These are phyloP conservation scores for Aaosphaeria arxii DNA, from an alignment of 2,329 filamentous ascomycete species.

Conservation along the genomic window DNA sequence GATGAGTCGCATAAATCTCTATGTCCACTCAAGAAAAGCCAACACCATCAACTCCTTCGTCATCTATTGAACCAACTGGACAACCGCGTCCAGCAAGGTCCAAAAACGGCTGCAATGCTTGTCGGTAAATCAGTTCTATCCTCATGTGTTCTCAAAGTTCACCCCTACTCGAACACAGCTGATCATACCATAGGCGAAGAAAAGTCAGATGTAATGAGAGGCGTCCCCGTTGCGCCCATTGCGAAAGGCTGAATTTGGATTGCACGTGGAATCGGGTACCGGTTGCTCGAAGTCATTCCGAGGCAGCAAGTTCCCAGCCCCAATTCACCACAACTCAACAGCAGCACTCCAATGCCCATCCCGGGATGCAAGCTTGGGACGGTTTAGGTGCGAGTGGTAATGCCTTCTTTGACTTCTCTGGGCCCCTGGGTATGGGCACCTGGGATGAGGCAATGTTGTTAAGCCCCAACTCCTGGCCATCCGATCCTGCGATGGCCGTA, in stretches of 20 bases:
- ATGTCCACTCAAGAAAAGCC: no score
- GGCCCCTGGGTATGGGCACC: conserved; percentile 21
- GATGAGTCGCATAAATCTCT: no score
- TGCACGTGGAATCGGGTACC: conserved; percentile 48
- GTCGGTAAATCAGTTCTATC: conserved; percentile 13
- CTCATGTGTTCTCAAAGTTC: not conserved
- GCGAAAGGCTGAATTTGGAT: conserved; percentile 52
- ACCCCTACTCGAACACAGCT: conserved; percentile 3
- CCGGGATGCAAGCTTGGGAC: conserved; percentile 9
- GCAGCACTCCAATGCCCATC: not conserved
- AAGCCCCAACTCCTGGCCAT: conserved; percentile 29
- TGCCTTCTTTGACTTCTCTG: conserved; percentile 26
- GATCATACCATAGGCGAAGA: conserved; percentile 38
- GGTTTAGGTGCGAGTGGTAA: conserved; percentile 15
- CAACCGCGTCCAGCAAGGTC: conserved; percentile 24
- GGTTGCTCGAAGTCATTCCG: conserved; percentile 11
- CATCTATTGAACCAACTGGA: not conserved
- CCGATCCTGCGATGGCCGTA: conserved; percentile 14
- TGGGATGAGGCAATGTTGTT: conserved; percentile 32
- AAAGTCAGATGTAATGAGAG: conserved; percentile 57
- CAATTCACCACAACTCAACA: conserved; percentile 5
- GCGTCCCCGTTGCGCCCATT: conserved; percentile 53
- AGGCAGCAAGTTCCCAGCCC: conserved; percentile 11
- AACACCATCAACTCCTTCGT: conserved; percentile 5
- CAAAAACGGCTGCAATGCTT: conserved; percentile 31